Evolutionary conservation across 2,329 filamentous ascomycete species (phyloP), one percentile per base, ranked within the genome.

Genomic region (Nigrospora oryzae): DNA sequence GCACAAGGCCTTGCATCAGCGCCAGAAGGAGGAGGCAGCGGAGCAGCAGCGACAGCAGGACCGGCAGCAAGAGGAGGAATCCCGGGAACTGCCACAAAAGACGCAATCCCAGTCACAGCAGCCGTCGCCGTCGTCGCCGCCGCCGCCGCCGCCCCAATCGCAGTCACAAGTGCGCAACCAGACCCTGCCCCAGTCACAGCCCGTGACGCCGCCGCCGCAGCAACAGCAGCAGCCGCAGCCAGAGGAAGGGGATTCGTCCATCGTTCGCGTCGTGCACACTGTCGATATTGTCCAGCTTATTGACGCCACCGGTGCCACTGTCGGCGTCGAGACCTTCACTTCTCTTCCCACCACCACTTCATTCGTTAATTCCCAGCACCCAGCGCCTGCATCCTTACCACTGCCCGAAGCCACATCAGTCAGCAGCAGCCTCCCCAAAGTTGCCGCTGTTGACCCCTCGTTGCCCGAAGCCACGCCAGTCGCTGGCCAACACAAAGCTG

Each of bases 281-380:
- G 61, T 80, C 50, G 76, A 74, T 23, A 64, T 79, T 56, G 59
- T 79, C 45, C 69, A 78, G 51, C 55, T 74, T 49, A 68, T 78
- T 49, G 73, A 79, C 59, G 61, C 62, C 38, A 56, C 59, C 38
- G 75, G 75, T 49, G 65, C 63, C 28, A 63, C 69, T 40, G 55
- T 76, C 38, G 59, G 65, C 42, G 56, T 70, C 17, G 60, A 67
- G 46, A 79, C 75, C 31, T 51, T 69, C 16, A 36, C 34, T 36
- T 36, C 34, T 36, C 34, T 36, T 36, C 34, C 16, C 14, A 36
- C 34, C 5, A 36, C 34, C 34, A 36, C 34, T 28, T 28, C 23
- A 10, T 28, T 28, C 23, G 23, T 28, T 28, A 28, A 28, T 28
- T 28, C 23, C 7, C 23, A 28, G 23, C 19, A 23, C 19, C 23